A percentile compares a stretch with the other conserved stretches of the same genome.
Evolutionary conservation across 140 eudicot species (phyloP).

Genomic region (Oenanthe javanica): DNA sequence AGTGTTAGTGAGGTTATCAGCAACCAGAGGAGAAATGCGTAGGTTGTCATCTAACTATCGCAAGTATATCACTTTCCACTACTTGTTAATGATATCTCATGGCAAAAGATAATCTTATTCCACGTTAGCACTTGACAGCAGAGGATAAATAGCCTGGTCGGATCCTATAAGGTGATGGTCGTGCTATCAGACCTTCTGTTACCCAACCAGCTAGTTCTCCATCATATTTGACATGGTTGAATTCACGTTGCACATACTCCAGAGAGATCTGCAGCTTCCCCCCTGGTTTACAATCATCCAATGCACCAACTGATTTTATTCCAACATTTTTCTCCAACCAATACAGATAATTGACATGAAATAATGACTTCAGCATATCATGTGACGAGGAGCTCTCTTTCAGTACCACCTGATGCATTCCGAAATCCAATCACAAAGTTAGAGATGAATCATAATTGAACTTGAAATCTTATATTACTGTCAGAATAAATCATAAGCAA

Average conservation of each 20-base stretch:
- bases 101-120: neutral
- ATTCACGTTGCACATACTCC: conserved; percentile 75
- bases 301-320: conserved; percentile 37
- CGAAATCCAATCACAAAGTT: neutral
- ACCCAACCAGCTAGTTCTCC: conserved; percentile 83
- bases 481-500: neutral
- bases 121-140: neutral
- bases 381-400: conserved; percentile 71
- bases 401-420: conserved; percentile 48
- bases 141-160: conserved; percentile 27
- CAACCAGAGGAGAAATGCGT: neutral
- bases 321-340: conserved; percentile 91
- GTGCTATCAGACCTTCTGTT: conserved; percentile 81
- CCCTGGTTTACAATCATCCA: conserved; percentile 66
- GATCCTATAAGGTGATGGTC: conserved; percentile 78
- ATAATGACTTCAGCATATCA: conserved; percentile 90
- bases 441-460: neutral
- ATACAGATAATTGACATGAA: conserved; percentile 71
- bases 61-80: neutral
- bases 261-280: conserved; percentile 76
- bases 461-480: neutral
- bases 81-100: neutral
- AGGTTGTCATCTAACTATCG: neutral
- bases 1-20: neutral
- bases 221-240: conserved; percentile 68